Base-by-base conservation (phyloP, 495 filamentous ascomycete species). In the Staphylotrichum tortipilum region DNA sequence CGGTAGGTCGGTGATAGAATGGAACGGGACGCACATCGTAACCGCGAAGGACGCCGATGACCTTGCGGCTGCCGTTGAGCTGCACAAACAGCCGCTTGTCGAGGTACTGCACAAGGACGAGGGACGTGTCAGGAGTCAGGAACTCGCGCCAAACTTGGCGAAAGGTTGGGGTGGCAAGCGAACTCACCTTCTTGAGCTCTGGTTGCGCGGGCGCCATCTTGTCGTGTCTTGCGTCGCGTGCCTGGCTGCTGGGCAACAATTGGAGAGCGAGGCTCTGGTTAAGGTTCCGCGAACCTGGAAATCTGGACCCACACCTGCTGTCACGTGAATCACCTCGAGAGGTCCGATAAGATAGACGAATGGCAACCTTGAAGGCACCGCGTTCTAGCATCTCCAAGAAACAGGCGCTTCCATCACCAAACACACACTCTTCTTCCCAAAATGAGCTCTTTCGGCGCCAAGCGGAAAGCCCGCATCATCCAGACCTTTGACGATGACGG, bases 121-220 rank as follows among this genome's bases (percentile, higher is more conserved):
- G n/a, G n/a, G n/a, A n/a, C n/a, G n/a, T n/a, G n/a, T n/a, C n/a
- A n/a, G n/a, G n/a, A n/a, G n/a, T n/a, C n/a, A n/a, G n/a, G n/a
- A n/a, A n/a, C n/a, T n/a, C n/a, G n/a, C n/a, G n/a, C n/a, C n/a
- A n/a, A n/a, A n/a, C n/a, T n/a, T n/a, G n/a, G n/a, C n/a, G n/a
- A n/a, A n/a, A n/a, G n/a, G n/a, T n/a, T n/a, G n/a, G n/a, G n/a
- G n/a, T n/a, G n/a, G n/a, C 22, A 38, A 35, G 29, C 12, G 12
- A 41, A 50, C 71, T 38, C 66, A 91, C 92, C 81, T 96, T 97
- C 72, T 98, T 97, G 53, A 98, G 82, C 70, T 98, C 94, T 53
- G 92, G 94, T 72, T 96, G 91, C 66, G 92, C 89, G 86, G 91
- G 91, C 71, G 94, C 89, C 94, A 98, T 98, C 54, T 77, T 86